A percentile compares a stretch with the other conserved stretches of the same genome.
Evolutionary conservation across 202 grass and related monocot genomes (phyloP).

Genomic region (Zoysia matrella): DNA sequence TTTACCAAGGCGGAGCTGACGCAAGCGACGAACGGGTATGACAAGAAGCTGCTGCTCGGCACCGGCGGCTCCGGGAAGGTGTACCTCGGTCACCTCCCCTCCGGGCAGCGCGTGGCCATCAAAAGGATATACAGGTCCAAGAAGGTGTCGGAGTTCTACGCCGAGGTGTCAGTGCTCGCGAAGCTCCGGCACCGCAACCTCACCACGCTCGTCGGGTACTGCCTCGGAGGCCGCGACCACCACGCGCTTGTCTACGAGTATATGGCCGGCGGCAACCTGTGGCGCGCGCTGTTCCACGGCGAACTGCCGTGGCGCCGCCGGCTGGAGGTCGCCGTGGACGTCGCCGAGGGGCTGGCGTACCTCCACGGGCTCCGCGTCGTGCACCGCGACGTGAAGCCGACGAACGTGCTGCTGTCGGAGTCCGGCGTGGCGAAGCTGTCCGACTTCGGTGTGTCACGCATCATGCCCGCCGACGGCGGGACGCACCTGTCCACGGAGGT

Average conservation of each 20-base stretch:
- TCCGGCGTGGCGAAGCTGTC: constrained; percentile 67
- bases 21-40: constrained; percentile 66
- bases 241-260: constrained; percentile 75
- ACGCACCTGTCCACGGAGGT: constrained; percentile 80
- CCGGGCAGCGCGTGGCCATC: constrained; percentile 66
- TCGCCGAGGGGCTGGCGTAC: constrained; percentile 67
- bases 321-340: constrained; percentile 54
- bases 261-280: constrained; percentile 76
- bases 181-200: constrained; percentile 75
- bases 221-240: constrained; percentile 32
- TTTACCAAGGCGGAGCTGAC: constrained; percentile 69
- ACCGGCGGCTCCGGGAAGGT: constrained; percentile 73
- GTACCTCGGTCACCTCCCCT: constrained; percentile 67
- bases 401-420: constrained; percentile 62
- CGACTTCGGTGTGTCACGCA: constrained; percentile 72
- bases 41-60: constrained; percentile 61
- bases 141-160: constrained; percentile 69
- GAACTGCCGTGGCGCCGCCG: constrained; percentile 56
- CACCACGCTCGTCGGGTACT: constrained; percentile 70
- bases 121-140: constrained; percentile 65
- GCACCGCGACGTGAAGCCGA: constrained; percentile 87
- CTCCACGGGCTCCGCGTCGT: constrained; percentile 67
- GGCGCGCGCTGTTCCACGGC: constrained; percentile 49
- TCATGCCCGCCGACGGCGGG: constrained; percentile 51
- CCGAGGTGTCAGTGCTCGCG: constrained; percentile 64